These are phyloP conservation scores for Micromonas pusilla DNA, from an alignment of 139 green algal species.

Conservation along the genomic window DNA sequence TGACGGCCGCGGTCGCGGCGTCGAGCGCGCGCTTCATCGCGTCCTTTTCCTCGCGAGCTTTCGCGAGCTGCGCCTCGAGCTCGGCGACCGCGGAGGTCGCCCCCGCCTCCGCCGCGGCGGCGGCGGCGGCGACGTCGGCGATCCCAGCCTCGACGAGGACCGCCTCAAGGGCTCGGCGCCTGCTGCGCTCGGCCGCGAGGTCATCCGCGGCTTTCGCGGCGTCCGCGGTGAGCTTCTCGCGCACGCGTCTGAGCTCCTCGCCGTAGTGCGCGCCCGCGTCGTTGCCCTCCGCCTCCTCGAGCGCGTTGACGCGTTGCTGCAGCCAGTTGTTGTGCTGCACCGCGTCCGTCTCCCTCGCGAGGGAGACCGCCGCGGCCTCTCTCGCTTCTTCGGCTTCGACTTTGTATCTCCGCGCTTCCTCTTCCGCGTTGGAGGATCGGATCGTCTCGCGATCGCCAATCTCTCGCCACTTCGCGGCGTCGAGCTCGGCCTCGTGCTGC, in stretches of 20 bases:
- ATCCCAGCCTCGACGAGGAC: not conserved
- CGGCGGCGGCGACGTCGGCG: not conserved
- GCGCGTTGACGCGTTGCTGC: not conserved
- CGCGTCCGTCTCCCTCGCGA: not conserved
- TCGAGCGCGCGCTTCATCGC: too few relatives aligned
- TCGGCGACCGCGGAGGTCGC: not conserved
- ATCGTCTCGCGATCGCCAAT: not conserved
- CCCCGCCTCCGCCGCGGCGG: not conserved
- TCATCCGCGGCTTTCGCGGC: not conserved
- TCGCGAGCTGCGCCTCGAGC: not conserved
- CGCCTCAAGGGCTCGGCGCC: not conserved
- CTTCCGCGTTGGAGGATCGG: not conserved
- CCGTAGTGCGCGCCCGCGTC: not conserved
- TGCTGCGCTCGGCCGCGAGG: not conserved
- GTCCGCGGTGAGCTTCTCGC: not conserved
- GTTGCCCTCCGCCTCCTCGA: not conserved
- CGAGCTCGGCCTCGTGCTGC: not conserved
- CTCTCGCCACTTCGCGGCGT: not conserved
- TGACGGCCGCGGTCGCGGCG: too few relatives aligned
- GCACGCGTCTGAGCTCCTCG: not conserved
- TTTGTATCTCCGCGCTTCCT: not conserved
- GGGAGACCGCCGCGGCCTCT: not conserved
- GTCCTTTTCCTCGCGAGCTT: not conserved
- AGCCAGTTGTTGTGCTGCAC: slow-evolving; percentile 7
- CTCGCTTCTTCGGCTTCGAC: not conserved